A percentile compares a stretch with the other conserved stretches of the same genome.
Conservation (phyloP, 305 asterid species). For the Ajuga reptans region DNA sequence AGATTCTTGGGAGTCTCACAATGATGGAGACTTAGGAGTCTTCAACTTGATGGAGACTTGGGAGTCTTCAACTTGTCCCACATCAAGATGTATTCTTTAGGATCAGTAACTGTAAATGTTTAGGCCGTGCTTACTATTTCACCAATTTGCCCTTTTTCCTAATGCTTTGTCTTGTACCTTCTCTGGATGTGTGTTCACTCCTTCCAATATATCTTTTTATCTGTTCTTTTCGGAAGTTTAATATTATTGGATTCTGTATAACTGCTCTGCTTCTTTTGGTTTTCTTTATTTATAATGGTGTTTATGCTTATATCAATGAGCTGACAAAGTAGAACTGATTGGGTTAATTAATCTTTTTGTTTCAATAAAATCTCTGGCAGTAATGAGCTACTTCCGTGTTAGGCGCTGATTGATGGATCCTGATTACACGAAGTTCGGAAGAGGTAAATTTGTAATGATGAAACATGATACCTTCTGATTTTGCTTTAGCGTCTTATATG, state of each 20-base stretch:
- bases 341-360: conserved; percentile 5
- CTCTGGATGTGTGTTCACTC: neutral
- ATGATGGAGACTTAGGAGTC: too few species aligned
- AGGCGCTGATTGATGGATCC: conserved; percentile 47
- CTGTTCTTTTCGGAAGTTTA: neutral
- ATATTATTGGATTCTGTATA: neutral
- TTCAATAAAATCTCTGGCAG: conserved; percentile 30
- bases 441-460: conserved; percentile 30
- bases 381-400: conserved; percentile 31
- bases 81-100: neutral
- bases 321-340: neutral
- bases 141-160: neutral
- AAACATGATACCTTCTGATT: neutral
- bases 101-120: conserved; percentile 1
- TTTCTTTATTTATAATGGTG: conserved; percentile 13
- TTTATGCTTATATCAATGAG: neutral
- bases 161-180: neutral
- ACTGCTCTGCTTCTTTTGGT: neutral
- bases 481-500: neutral
- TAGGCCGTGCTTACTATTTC: neutral
- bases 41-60: too few species aligned
- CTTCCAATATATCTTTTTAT: conserved; percentile 1
- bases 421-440: conserved; percentile 49
- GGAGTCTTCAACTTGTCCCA: too few species aligned
- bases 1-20: too few species aligned